Evolutionary conservation across 352 stramenopile species (phyloP).

Genomic region (Pythium volutum): DNA sequence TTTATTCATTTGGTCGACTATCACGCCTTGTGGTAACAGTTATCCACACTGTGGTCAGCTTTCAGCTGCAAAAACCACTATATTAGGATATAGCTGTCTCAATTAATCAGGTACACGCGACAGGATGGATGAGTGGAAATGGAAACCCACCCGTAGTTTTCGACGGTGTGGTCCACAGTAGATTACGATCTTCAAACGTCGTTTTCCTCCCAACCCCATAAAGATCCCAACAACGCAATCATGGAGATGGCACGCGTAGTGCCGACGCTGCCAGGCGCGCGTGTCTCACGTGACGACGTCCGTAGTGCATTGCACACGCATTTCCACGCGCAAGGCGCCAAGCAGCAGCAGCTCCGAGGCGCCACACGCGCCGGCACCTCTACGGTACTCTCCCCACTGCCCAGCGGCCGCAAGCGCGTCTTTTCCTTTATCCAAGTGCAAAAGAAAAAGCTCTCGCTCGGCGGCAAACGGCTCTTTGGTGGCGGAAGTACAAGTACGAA

Average conservation of each 20-base stretch:
- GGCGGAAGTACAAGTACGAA: conserved; percentile 17
- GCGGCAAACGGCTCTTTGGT: conserved; percentile 55
- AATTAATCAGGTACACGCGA: not conserved
- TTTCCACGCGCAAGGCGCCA: conserved; percentile 41
- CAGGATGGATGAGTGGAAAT: too few species aligned
- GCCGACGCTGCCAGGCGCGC: conserved; percentile 12
- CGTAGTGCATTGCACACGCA: conserved; percentile 64
- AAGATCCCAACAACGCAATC: too few species aligned
- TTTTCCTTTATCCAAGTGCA: conserved; percentile 65
- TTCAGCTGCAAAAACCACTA: too few species aligned
- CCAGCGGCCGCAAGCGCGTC: conserved; percentile 36
- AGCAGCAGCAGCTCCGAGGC: conserved; percentile 23
- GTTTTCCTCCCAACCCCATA: not conserved
- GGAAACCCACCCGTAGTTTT: not conserved
- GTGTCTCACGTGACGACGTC: conserved; percentile 56
- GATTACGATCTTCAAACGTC: conserved; percentile 14
- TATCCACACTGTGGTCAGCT: too few species aligned
- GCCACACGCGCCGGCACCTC: not conserved
- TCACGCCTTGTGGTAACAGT: too few species aligned
- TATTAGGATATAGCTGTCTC: too few species aligned
- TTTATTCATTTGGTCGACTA: too few species aligned
- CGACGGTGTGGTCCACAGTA: not conserved
- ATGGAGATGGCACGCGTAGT: not conserved
- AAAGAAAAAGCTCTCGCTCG: conserved; percentile 53
- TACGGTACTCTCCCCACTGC: not conserved